Base-by-base conservation (phyloP, 805 yeast genomes). In the Candida michaelii region DNA sequence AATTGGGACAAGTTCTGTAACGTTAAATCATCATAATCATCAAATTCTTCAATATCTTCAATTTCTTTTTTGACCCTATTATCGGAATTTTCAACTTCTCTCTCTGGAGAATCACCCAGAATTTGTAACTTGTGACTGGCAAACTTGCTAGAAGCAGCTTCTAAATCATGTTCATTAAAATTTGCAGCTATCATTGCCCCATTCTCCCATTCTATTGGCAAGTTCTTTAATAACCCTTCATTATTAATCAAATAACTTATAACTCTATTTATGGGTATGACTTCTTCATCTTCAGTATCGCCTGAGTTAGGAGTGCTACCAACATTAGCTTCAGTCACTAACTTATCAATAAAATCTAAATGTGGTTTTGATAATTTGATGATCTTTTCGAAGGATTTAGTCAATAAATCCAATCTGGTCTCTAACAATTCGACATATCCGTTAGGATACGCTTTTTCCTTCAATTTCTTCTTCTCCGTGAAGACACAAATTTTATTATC, bases 341-440 rank as follows among this genome's bases (percentile, higher is more conserved):
- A 34, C 12, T 43, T 39, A 21, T 43, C 42, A 25, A 49, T 38
- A 39, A 49, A 44, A 3, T 54, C 53, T 25, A 68, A 53, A 45
- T 66, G 65, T 8, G 60, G 60, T 34, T 45, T 55, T 7, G 67
- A 52, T 43, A 66, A 38, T 17, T 50, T 50, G 14, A 69, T 55
- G 31, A 69, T 51, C 42, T 71, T 73, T 43, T 78, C 73, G 35
- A 82, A 56, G 1, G 80, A 63, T 49, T 70, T 70, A 37, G 79
- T 73, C 16, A 82, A 61, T 31, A 82, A 59, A 36, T 73, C 77
- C 29, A 79, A 57, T 36, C 86, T 57, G 19, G 81, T 76, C 49
- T 82, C 86, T 27, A 82, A 61, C 41, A 82, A 59, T 50, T 82
- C 87, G 9, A 81, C 83, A 48, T 82, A 81, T 5, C 83, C 84